Base-by-base conservation (phyloP, 2,329 filamentous ascomycete species). In the Cordyceps militaris region DNA sequence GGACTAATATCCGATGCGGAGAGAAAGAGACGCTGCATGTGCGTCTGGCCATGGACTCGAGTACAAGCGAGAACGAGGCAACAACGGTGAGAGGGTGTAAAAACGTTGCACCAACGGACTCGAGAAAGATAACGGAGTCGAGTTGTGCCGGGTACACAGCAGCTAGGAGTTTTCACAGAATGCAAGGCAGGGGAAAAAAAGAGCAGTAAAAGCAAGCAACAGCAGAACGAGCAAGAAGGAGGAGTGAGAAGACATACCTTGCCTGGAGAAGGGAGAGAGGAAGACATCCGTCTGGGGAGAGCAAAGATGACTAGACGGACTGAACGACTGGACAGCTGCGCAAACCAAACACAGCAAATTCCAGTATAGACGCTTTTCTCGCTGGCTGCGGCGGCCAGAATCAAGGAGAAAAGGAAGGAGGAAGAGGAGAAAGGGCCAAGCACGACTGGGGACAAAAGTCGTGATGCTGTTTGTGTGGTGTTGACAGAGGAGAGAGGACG, bases 361-460 rank as follows among this genome's bases (percentile, higher is more conserved):
- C 54, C 54, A 49, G 54, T 50, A 34, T 9, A 50, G 4, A 43
- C 54, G 14, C 46, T 56, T 56, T 56, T 36, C 54, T 56, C 54
- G 46, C 54, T 56, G 54, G 23, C 54, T 56, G 24, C 46, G 26
- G 30, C 4, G 54, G 46, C 46, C 54, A 56, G 54, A 56, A 56
- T 34, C 34, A 43, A n/a, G 49, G 54, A 56, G 54, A 56, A 56
- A 49, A 56, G 46, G 54, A 23, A 9, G 16, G 26, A 44, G 34
- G 19, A 50, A 26, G 40, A 55, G 26, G 11, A 24, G 36, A 46
- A 53, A 4, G 32, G 28, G 28, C 7, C 23, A 56, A 38, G 19
- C 54, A 56, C 54, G 54, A 56, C 54, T 34, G 54, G 54, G 54
- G 36, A 26, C 24, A 34, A 56, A 19, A 56, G 54, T 56, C 54